Evolutionary conservation across 1,139 yeast species (phyloP).

Genomic region (Taiozyma onychis): DNA sequence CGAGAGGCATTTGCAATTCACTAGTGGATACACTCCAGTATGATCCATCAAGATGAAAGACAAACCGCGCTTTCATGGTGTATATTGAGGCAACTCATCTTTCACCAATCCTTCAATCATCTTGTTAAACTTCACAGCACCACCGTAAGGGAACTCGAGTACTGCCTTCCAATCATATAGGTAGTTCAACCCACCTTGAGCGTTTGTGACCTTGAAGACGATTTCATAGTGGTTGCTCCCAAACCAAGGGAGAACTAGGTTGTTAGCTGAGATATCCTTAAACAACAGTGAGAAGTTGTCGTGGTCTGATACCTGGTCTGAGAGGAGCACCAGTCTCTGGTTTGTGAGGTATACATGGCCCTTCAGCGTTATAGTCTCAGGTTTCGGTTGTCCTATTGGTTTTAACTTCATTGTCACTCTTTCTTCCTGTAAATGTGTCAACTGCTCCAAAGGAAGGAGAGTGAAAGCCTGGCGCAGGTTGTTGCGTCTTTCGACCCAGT

Average conservation of each 20-base stretch:
- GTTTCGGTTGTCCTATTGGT: slow-evolving; percentile 18
- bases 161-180: slow-evolving; percentile 35
- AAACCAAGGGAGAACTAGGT: slow-evolving; percentile 47
- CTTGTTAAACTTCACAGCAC: slow-evolving; percentile 36
- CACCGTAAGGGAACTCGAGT: slow-evolving; percentile 43
- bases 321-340: slow-evolving; percentile 27
- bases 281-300: slow-evolving; percentile 29
- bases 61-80: not conserved
- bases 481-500: slow-evolving; percentile 20
- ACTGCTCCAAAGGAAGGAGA: slow-evolving; percentile 16
- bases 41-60: not conserved
- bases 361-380: slow-evolving; percentile 23
- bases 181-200: slow-evolving; percentile 41
- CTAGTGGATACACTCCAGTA: not conserved
- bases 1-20: not conserved
- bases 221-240: slow-evolving; percentile 49
- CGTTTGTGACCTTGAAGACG: slow-evolving; percentile 32
- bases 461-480: slow-evolving; percentile 22
- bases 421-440: slow-evolving; percentile 17
- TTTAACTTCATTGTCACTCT: slow-evolving; percentile 12
- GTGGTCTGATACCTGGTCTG: slow-evolving; percentile 20
- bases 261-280: slow-evolving; percentile 25
- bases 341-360: slow-evolving; percentile 30
- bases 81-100: slow-evolving; percentile 40
- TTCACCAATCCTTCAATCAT: slow-evolving; percentile 29